Percentiles rank a stretch among this genome's conserved stretches.
These are phyloP conservation scores for Uromyces viciae-fabae DNA, from an alignment of 1,284 basidiomycete species.

Conservation along the genomic window DNA sequence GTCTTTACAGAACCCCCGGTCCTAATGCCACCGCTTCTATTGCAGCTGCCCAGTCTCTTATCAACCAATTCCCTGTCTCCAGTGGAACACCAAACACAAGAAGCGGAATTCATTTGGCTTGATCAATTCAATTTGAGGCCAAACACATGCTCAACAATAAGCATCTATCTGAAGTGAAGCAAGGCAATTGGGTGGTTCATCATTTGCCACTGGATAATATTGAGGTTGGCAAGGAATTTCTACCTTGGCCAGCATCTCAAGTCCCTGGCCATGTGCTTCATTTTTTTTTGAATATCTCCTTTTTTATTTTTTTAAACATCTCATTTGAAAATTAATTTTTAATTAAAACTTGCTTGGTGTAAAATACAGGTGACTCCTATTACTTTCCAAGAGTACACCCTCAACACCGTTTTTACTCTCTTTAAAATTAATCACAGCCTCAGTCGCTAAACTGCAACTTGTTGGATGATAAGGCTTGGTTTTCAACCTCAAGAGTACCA, in stretches of 20 bases:
- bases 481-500: neutral
- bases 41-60: neutral
- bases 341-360: too few species aligned
- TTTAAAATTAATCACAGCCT: neutral
- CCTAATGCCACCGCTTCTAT: neutral
- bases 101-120: neutral
- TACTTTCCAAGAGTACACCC: neutral
- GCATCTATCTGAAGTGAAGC: neutral
- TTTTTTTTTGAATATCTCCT: too few species aligned
- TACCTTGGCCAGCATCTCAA: conserved; percentile 17
- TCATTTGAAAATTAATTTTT: too few species aligned
- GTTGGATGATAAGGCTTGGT: conserved; percentile 9
- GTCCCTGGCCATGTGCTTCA: neutral
- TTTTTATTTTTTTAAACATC: too few species aligned
- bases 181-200: neutral
- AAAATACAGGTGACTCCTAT: neutral
- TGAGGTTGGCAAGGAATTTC: neutral
- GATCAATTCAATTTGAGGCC: neutral
- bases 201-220: neutral
- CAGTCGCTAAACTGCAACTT: neutral
- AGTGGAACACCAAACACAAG: neutral
- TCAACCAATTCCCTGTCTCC: neutral
- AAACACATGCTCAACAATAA: neutral
- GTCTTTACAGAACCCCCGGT: neutral
- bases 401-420: neutral